phyloP scores from a whole-genome alignment of 2,329 filamentous ascomycete species.

The Talaromyces sp. region DNA sequence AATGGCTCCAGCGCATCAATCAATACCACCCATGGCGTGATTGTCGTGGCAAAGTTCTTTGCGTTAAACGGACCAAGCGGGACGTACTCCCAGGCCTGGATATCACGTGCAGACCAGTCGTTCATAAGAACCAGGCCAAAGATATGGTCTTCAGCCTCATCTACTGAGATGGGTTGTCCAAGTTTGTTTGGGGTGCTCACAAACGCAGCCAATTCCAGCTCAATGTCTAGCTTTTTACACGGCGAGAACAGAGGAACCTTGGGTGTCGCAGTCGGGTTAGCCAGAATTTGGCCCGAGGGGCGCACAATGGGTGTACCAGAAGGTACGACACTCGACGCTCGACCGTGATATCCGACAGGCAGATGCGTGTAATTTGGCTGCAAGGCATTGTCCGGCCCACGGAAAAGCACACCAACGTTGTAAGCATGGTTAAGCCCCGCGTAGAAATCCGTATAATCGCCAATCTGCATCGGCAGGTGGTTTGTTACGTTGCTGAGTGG shows the following conservation, averaged over 20 bases:
- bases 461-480: slow-evolving; percentile 70
- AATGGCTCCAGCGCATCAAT: slow-evolving; percentile 70
- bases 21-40: slow-evolving; percentile 74
- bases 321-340: slow-evolving; percentile 68
- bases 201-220: slow-evolving; percentile 74
- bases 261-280: slow-evolving; percentile 55
- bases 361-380: slow-evolving; percentile 78
- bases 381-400: slow-evolving; percentile 64
- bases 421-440: slow-evolving; percentile 73
- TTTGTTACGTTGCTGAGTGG: slow-evolving; percentile 54
- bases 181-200: slow-evolving; percentile 60
- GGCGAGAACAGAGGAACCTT: slow-evolving; percentile 60
- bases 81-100: slow-evolving; percentile 79
- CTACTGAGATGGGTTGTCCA: slow-evolving; percentile 58
- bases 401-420: slow-evolving; percentile 66
- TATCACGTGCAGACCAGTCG: slow-evolving; percentile 79
- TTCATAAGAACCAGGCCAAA: slow-evolving; percentile 81
- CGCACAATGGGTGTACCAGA: slow-evolving; percentile 68
- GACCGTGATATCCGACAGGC: slow-evolving; percentile 75
- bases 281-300: slow-evolving; percentile 68
- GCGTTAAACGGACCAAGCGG: slow-evolving; percentile 76
- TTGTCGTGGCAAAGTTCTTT: slow-evolving; percentile 76
- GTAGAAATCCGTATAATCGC: slow-evolving; percentile 83
- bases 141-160: slow-evolving; percentile 61
- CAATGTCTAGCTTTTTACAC: slow-evolving; percentile 65